Conservation (phyloP, 2,329 filamentous ascomycete genomes). For the Fusarium brevicatenulatum region DNA sequence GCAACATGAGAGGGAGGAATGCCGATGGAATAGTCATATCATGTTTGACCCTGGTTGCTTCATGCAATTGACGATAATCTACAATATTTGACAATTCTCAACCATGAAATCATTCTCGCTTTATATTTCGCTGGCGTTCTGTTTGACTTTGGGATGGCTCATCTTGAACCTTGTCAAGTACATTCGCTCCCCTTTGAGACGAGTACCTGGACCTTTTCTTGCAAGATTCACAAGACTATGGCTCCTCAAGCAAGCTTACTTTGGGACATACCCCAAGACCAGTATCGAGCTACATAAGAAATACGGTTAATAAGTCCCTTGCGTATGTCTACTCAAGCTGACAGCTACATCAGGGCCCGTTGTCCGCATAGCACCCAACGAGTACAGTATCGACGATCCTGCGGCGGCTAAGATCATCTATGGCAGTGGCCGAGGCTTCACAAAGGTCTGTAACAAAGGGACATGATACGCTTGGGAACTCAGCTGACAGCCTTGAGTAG, state of each 20-base stretch:
- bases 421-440: neutral
- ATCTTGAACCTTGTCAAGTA: neutral
- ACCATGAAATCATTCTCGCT: neutral
- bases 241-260: neutral
- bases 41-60: rapidly evolving
- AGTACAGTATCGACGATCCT: neutral
- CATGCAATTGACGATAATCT: neutral
- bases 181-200: neutral
- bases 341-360: neutral
- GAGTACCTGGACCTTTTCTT: neutral
- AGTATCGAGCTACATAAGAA: neutral
- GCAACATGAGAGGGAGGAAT: neutral
- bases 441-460: neutral
- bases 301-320: rapidly evolving
- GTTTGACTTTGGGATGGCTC: neutral
- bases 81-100: too few relatives aligned
- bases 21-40: neutral
- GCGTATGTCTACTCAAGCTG: rapidly evolving
- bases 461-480: rapidly evolving
- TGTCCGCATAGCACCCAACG: neutral
- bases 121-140: neutral
- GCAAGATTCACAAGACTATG: neutral
- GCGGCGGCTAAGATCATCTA: neutral
- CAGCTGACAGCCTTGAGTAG: rapidly evolving
- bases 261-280: neutral